phyloP scores from a whole-genome alignment of 2,329 filamentous ascomycete species.

The Aspergillus alliaceus region DNA sequence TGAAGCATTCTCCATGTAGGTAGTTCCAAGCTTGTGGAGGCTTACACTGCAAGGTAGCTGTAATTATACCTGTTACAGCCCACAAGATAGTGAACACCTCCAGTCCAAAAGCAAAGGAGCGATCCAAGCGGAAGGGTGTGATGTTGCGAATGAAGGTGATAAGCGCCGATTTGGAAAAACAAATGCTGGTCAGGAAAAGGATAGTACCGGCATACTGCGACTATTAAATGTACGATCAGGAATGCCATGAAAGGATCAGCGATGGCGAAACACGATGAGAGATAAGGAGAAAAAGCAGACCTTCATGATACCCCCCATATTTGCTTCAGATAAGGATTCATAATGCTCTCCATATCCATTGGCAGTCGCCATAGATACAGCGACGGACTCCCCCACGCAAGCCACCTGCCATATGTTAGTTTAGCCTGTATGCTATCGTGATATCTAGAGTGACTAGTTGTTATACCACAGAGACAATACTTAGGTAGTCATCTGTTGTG shows the following conservation, averaged over 20 bases:
- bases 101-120: constrained; percentile 15
- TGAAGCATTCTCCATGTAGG: constrained; percentile 19
- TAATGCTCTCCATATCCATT: constrained; percentile 25
- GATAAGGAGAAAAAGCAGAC: constrained; percentile 1
- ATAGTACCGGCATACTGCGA: constrained; percentile 23
- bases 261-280: no score
- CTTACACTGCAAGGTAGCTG: constrained; percentile 21
- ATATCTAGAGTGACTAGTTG: background rate
- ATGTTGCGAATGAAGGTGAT: constrained; percentile 25
- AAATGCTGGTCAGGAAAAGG: constrained; percentile 22
- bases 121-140: constrained; percentile 21
- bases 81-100: constrained; percentile 15
- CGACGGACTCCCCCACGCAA: constrained; percentile 21
- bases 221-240: constrained; percentile 4
- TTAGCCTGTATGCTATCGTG: background rate
- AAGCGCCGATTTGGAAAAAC: constrained; percentile 26
- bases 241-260: no score
- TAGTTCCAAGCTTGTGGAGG: constrained; percentile 21
- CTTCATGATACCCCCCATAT: constrained; percentile 20
- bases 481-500: constrained; percentile 23
- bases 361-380: constrained; percentile 21
- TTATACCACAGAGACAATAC: constrained; percentile 23
- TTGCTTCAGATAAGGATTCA: constrained; percentile 4
- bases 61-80: constrained; percentile 15
- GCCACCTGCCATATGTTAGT: constrained; percentile 4